Base-by-base conservation (phyloP, 257 asterid genomes). In the Ehretia macrophylla region DNA sequence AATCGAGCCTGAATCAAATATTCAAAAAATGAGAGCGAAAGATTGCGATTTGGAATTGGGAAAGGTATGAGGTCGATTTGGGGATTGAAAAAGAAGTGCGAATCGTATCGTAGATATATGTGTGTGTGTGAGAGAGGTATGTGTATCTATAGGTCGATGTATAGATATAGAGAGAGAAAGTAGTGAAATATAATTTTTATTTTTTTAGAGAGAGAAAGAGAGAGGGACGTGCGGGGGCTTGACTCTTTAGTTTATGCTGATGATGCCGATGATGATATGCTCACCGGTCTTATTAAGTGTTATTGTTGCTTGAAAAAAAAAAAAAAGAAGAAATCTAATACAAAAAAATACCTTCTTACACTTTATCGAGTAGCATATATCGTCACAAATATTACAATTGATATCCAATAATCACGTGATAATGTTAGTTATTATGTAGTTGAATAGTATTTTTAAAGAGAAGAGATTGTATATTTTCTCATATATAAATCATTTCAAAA, bases 231-330 rank as follows among this genome's bases (percentile, higher is more conserved):
- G 47, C 46, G 50, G 69, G 52, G 60, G 46, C 67, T 78, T 56
- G 58, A 65, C 70, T 56, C 58, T 56, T 49, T 45, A 9, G 63
- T 60, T 64, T 44, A 21, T 19, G 66, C 61, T 49, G 72, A 47
- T 62, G 76, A 64, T 37, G 76, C 58, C 56, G 67, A 17, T 44
- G 48, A 55, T 57, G 57, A n/a, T 19, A 51, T 51, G 56, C 47
- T 11, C 47, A 4, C 47, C 19, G 18, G 53, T 19, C 17, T 53
- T 20, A 18, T 55, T 27, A 16, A 27, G 4, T 42, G 4, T 10
- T 42, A 14, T 6, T 38, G 44, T 38, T 38, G 44, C 44, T 38
- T 38, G 9, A 38, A 38, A 38, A 38, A n/a, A n/a, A n/a, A n/a
- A n/a, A n/a, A n/a, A n/a, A n/a, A n/a, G n/a, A n/a, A n/a, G n/a